Conservation (phyloP, 1,284 basidiomycete species). For the Phaffia rhodozyma region DNA sequence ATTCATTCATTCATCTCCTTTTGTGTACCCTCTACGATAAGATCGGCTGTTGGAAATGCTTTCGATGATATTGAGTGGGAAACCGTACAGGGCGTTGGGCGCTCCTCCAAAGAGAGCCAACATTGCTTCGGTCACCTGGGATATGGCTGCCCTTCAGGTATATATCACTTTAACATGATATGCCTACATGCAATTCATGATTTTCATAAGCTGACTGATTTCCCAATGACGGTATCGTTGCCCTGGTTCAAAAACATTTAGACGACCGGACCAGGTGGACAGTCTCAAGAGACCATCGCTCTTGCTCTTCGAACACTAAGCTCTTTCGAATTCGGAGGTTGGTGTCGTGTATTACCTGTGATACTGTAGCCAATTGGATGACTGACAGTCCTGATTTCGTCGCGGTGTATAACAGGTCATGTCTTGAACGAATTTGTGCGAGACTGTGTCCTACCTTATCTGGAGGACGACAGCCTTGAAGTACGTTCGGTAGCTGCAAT, state of each 20-base stretch:
- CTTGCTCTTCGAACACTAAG: conserved; percentile 82
- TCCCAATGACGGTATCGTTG: conserved; percentile 19
- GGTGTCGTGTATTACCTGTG: conserved; percentile 20
- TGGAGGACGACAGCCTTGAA: conserved; percentile 84
- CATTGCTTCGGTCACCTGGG: conserved; percentile 42
- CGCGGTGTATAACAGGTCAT: conserved; percentile 48
- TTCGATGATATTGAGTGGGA: conserved; percentile 65
- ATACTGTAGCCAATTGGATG: background rate
- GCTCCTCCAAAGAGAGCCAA: conserved; percentile 38
- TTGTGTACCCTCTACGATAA: conserved; percentile 27
- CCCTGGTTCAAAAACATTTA: conserved; percentile 16
- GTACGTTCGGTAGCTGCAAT: conserved; percentile 83
- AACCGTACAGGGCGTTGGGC: conserved; percentile 73
- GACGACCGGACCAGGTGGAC: conserved; percentile 29
- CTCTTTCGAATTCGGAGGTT: conserved; percentile 87
- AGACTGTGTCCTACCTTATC: conserved; percentile 78
- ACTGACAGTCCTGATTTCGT: background rate
- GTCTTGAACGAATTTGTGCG: conserved; percentile 94
- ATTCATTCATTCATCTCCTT: background rate
- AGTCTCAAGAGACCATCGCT: conserved; percentile 62
- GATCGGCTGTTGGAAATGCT: conserved; percentile 77
- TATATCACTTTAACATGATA: conserved; percentile 16
- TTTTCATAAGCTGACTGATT: conserved; percentile 30
- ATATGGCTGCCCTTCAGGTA: conserved; percentile 51
- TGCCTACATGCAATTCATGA: conserved; percentile 13